These are phyloP conservation scores for Juncus effusus DNA, from an alignment of 176 grass and related monocot genomes.

Conservation along the genomic window DNA sequence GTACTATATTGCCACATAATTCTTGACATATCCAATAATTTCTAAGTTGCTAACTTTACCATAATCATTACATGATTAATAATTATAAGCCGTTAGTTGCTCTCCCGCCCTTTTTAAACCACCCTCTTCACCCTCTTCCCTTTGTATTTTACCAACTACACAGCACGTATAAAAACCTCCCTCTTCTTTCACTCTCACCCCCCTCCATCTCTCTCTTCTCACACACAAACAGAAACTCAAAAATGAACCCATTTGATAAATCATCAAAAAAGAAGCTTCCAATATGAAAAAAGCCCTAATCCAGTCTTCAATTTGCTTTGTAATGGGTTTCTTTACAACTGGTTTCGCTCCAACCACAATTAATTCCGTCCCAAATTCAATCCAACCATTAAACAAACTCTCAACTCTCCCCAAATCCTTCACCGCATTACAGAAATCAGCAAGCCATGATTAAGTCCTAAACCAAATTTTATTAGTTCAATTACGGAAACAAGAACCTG, in stretches of 20 bases:
- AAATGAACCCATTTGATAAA: slow-evolving; percentile 33
- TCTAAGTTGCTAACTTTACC: no score
- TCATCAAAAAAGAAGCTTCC: slow-evolving; percentile 30
- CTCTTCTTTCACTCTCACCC: slow-evolving; percentile 2
- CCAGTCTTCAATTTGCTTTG: slow-evolving; percentile 45
- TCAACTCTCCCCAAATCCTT: slow-evolving; percentile 18
- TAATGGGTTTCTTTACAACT: slow-evolving; percentile 41
- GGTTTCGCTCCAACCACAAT: slow-evolving; percentile 39
- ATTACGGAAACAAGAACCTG: slow-evolving; percentile 9
- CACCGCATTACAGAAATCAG: slow-evolving; percentile 25
- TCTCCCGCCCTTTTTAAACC: slow-evolving; percentile 37
- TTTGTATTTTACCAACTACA: slow-evolving; percentile 20
- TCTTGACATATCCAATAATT: no score
- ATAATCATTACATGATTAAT: slow-evolving; percentile 3
- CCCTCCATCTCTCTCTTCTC: background rate
- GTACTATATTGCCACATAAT: no score
- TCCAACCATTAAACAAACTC: slow-evolving; percentile 17
- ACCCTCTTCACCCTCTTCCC: background rate
- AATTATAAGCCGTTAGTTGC: slow-evolving; percentile 16
- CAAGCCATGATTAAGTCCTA: slow-evolving; percentile 20
- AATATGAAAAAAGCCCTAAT: slow-evolving; percentile 38
- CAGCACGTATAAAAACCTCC: slow-evolving; percentile 20
- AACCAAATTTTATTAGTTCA: slow-evolving; percentile 29
- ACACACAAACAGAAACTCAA: background rate
- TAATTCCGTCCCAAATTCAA: slow-evolving; percentile 5